Base-by-base conservation (phyloP, 352 stramenopile genomes). In the Globisporangium recalcitrans region DNA sequence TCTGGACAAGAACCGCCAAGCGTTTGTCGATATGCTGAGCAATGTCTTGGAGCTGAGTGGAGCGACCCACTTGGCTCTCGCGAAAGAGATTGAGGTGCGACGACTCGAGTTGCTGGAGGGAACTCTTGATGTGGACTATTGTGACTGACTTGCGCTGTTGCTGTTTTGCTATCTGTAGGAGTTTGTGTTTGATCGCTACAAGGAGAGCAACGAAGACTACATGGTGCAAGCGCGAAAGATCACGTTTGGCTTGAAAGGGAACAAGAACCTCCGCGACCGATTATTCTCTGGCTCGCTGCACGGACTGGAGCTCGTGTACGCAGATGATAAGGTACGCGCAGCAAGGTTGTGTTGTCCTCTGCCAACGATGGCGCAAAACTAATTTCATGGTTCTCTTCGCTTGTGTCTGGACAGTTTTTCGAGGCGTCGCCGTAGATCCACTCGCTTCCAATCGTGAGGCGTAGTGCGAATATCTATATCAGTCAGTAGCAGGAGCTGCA, bases 101-200 rank as follows among this genome's bases (percentile, higher is more conserved):
- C 46, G 1, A 6, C 21, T 26, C 52, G 49, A n/a, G 19, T 22
- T 22, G 13, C 32, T 47, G 32, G 32, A 1, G 34, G 32, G 9
- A 4, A 21, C 21, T 46, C 22, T 1, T 69, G 19, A 40, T 26
- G n/a, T 10, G 47, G 32, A 53, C 6, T 22, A 2, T 36, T 32
- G 46, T 21, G 24, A 14, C 26, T 54, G 29, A 54, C 26, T 5
- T 24, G n/a, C n/a, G n/a, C 6, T 57, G 13, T 13, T 9, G n/a
- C n/a, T 34, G 34, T 24, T 27, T 62, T 47, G 46, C 56, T 21
- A 36, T 5, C 54, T 63, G 13, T 34, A 92, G 82, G 70, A 72
- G 13, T 70, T 80, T 53, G 73, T 94, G 36, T 92, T 87, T 65
- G 85, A 92, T 58, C 82, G 85, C 11, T 92, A 90, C 67, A 90